These are phyloP conservation scores for Austropuccinia psidii DNA, from an alignment of 1,284 basidiomycete species.

Conservation along the genomic window DNA sequence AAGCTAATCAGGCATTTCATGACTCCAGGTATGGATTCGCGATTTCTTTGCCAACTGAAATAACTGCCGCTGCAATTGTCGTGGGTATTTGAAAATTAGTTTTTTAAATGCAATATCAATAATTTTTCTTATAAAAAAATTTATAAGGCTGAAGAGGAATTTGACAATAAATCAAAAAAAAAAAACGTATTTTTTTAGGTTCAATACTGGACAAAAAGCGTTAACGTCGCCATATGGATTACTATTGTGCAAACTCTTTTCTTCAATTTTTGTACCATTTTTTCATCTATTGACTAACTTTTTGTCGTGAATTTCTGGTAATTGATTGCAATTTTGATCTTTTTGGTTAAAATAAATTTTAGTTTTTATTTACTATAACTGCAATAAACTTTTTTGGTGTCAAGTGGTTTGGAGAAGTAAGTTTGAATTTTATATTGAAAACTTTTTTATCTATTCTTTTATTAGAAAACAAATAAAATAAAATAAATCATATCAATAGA, in stretches of 20 bases:
- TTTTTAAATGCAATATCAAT: background rate
- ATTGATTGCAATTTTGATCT: background rate
- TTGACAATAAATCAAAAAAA: too few relatives aligned
- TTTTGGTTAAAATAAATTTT: constrained; percentile 11
- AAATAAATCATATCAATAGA: background rate
- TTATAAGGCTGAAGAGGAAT: too few relatives aligned
- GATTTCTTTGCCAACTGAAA: constrained; percentile 49
- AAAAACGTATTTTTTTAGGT: background rate
- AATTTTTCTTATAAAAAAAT: too few relatives aligned
- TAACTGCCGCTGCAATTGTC: constrained; percentile 33
- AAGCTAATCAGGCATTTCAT: background rate
- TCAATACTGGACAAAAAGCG: constrained; percentile 39
- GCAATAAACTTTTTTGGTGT: constrained; percentile 52
- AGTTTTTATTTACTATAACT: constrained; percentile 34
- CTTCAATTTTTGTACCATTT: background rate
- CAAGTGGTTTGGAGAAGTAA: constrained; percentile 57
- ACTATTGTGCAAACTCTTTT: background rate
- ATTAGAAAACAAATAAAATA: background rate
- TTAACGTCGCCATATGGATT: constrained; percentile 3
- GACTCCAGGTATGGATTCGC: constrained; percentile 49
- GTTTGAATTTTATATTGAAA: background rate
- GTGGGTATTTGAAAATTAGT: constrained; percentile 38
- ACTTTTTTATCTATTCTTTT: background rate
- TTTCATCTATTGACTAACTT: constrained; percentile 52
- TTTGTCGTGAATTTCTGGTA: background rate